phyloP scores from a whole-genome alignment of 768 basidiomycete genomes.

The Mycena rebaudengoi region DNA sequence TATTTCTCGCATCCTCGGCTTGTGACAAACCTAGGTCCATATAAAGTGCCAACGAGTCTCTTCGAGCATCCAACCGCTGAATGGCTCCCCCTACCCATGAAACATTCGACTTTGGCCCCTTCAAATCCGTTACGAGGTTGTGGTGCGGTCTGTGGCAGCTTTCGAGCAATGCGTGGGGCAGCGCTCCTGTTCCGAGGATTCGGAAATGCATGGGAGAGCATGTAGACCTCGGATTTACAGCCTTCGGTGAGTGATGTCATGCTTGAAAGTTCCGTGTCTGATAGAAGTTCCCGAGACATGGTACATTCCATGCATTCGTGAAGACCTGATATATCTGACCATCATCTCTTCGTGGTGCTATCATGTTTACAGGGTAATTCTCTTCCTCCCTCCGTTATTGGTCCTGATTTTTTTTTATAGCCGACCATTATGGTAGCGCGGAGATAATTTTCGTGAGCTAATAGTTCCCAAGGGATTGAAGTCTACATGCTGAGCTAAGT shows the following conservation, averaged over 20 bases:
- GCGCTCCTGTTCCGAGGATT: slow-evolving; percentile 15
- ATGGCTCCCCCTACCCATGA: slow-evolving; percentile 12
- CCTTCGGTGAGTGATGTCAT: slow-evolving; percentile 57
- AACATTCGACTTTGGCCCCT: slow-evolving; percentile 18
- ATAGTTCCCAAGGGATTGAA: neutral
- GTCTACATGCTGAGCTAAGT: neutral
- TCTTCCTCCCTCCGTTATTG: neutral
- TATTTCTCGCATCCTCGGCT: no score
- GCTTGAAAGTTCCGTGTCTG: neutral
- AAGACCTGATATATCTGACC: slow-evolving; percentile 3
- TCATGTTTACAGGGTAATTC: slow-evolving; percentile 40
- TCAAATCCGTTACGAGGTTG: slow-evolving; percentile 3
- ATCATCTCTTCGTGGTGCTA: slow-evolving; percentile 5
- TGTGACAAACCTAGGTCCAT: neutral
- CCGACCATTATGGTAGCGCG: slow-evolving; percentile 88
- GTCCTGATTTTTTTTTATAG: slow-evolving; percentile 44
- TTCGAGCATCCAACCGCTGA: neutral
- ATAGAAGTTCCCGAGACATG: slow-evolving; percentile 54
- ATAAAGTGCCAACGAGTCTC: neutral
- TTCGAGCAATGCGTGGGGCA: slow-evolving; percentile 21
- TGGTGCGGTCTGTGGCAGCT: slow-evolving; percentile 23
- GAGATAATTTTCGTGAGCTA: slow-evolving; percentile 79
- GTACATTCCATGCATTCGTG: slow-evolving; percentile 43
- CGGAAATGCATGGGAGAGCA: slow-evolving; percentile 14
- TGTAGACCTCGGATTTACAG: slow-evolving; percentile 58